These are phyloP conservation scores for Cinnamomum micranthum DNA, from an alignment of 164 flowering plant species.

Conservation along the genomic window DNA sequence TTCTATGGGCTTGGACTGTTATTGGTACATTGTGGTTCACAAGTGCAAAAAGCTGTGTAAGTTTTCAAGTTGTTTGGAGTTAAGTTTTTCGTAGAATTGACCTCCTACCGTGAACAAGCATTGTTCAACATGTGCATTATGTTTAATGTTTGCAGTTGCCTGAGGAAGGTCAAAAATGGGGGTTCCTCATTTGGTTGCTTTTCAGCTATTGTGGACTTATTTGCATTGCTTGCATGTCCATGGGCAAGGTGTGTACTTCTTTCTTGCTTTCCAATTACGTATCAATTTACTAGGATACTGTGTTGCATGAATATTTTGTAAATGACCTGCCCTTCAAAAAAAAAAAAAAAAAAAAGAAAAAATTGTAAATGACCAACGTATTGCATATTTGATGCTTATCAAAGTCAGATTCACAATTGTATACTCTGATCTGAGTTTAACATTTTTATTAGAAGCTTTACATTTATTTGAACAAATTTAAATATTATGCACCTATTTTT, in stretches of 20 bases:
- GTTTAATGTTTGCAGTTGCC: slow-evolving; percentile 61
- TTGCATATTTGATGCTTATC: too few species aligned
- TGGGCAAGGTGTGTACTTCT: slow-evolving; percentile 57
- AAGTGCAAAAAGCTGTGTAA: slow-evolving; percentile 82
- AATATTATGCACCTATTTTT: too few species aligned
- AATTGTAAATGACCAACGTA: too few species aligned
- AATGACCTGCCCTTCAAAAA: too few species aligned
- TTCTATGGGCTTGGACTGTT: slow-evolving; percentile 94
- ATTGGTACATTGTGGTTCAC: slow-evolving; percentile 93
- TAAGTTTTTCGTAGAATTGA: not conserved
- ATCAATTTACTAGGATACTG: too few species aligned
- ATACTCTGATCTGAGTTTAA: too few species aligned
- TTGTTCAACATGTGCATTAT: not conserved
- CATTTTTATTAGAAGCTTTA: too few species aligned
- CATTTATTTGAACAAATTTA: too few species aligned
- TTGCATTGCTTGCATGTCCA: slow-evolving; percentile 72
- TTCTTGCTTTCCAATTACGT: not conserved
- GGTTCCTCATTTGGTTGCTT: slow-evolving; percentile 93
- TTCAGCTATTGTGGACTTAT: slow-evolving; percentile 94
- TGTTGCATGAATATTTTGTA: too few species aligned
- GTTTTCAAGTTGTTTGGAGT: slow-evolving; percentile 17
- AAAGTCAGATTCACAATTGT: too few species aligned
- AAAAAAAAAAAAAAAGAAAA: too few species aligned
- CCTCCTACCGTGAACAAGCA: not conserved
- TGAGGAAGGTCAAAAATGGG: slow-evolving; percentile 98